Evolutionary conservation across 1,284 basidiomycete species (phyloP).

Genomic region (Coniophora puteana): DNA sequence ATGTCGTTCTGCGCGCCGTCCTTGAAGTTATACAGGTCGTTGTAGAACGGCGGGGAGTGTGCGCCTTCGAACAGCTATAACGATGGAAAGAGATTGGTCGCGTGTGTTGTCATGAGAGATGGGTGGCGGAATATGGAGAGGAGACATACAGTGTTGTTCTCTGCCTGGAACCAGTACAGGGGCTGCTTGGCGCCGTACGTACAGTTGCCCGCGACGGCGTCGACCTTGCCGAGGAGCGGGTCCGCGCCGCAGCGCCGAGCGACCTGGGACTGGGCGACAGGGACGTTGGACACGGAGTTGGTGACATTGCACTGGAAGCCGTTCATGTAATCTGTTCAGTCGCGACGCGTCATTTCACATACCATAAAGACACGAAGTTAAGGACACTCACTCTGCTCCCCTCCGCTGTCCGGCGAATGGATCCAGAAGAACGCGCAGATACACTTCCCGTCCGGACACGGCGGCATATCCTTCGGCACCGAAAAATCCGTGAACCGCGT

Average conservation of each 20-base stretch:
- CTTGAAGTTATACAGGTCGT: conserved; percentile 38
- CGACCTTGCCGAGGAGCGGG: conserved; percentile 32
- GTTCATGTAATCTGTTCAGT: conserved; percentile 60
- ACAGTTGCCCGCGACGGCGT: conserved; percentile 55
- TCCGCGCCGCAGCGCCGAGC: conserved; percentile 60
- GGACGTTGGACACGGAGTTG: conserved; percentile 46
- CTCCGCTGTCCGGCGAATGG: conserved; percentile 46
- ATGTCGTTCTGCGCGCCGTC: conserved; percentile 50
- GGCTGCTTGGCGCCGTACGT: conserved; percentile 64
- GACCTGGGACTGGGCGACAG: conserved; percentile 48
- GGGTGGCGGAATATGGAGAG: not conserved
- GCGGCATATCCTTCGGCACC: conserved; percentile 62
- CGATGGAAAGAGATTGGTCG: not conserved
- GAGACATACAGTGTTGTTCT: conserved; percentile 52
- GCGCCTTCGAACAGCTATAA: conserved; percentile 39
- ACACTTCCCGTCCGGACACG: conserved; percentile 63
- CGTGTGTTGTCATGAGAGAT: not conserved
- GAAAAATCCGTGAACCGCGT: conserved; percentile 58
- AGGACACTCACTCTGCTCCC: conserved; percentile 39
- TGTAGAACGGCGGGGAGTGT: conserved; percentile 41
- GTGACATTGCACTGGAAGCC: conserved; percentile 71
- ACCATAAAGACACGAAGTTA: not conserved
- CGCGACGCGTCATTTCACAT: not conserved
- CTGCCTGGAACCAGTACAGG: conserved; percentile 62
- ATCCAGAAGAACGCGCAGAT: conserved; percentile 76